phyloP scores from a whole-genome alignment of 495 filamentous ascomycete species.

The Neurospora sp. region DNA sequence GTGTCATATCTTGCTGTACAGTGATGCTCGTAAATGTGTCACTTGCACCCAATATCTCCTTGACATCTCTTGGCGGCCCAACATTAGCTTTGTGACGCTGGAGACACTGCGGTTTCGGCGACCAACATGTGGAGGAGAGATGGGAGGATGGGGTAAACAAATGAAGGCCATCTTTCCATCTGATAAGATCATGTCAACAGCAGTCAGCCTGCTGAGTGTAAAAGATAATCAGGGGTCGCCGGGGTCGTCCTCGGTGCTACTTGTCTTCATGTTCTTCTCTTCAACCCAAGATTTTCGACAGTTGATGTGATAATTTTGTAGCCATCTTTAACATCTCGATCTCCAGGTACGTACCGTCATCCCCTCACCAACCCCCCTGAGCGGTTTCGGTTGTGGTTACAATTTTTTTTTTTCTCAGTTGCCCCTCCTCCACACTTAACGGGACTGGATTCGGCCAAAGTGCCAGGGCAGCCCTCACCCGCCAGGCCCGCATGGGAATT shows the following conservation, averaged over 20 bases:
- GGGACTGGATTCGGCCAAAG: constrained; percentile 5
- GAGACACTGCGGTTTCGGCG: neutral
- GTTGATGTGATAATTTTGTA: neutral
- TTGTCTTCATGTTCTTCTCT: neutral
- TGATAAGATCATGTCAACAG: neutral
- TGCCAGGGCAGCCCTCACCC: constrained; percentile 3
- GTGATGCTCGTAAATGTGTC: neutral
- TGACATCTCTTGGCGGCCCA: neutral
- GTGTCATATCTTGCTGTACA: neutral
- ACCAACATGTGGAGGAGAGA: neutral
- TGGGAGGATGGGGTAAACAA: neutral
- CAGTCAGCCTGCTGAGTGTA: neutral
- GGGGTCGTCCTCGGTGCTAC: neutral
- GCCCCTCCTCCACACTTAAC: constrained; percentile 20
- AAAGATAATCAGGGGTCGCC: neutral
- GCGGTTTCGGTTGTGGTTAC: constrained; percentile 25
- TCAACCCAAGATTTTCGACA: neutral
- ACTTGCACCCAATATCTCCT: neutral
- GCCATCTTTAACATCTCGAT: neutral
- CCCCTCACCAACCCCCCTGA: constrained; percentile 2
- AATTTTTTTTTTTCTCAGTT: constrained; percentile 19
- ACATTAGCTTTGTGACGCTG: neutral
- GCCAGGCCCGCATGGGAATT: neutral
- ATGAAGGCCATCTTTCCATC: neutral
- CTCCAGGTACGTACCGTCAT: neutral